These are phyloP conservation scores for Adansonia grandidieri DNA, from an alignment of 441 rosid genomes.

Conservation along the genomic window DNA sequence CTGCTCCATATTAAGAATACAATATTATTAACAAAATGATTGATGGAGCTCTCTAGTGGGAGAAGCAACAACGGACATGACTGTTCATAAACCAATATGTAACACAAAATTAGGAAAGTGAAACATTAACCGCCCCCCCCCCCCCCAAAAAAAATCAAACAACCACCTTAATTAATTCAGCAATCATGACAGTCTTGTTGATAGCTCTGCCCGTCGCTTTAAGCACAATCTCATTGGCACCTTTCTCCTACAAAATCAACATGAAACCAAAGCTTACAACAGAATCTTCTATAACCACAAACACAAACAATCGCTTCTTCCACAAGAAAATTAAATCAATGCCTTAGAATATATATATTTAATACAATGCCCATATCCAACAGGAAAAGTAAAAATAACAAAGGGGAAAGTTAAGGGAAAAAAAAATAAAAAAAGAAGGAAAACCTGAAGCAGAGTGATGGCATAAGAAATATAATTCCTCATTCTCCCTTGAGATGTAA, in stretches of 20 bases:
- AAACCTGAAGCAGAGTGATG: slow-evolving; percentile 42
- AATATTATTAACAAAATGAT: neutral
- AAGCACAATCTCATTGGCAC: slow-evolving; percentile 63
- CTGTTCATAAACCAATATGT: neutral
- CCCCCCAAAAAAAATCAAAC: neutral
- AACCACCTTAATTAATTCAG: slow-evolving; percentile 72
- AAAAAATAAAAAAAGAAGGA: too few relatives aligned
- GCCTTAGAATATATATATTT: neutral
- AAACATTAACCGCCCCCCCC: neutral
- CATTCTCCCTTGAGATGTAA: slow-evolving; percentile 50
- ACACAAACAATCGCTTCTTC: too few relatives aligned
- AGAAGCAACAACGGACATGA: neutral
- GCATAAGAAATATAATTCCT: slow-evolving; percentile 49
- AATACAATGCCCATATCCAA: neutral
- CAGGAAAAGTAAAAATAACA: neutral
- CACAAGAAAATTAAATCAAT: neutral
- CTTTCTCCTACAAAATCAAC: slow-evolving; percentile 56
- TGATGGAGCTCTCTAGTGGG: too few relatives aligned
- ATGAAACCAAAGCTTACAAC: neutral
- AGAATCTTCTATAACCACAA: neutral
- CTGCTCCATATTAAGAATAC: neutral
- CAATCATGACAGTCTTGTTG: slow-evolving; percentile 82
- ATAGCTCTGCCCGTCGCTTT: slow-evolving; percentile 92
- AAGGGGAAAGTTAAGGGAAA: neutral
- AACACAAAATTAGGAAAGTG: neutral